phyloP scores from a whole-genome alignment of 345 rosid genomes.

The Jatropha curcas region DNA sequence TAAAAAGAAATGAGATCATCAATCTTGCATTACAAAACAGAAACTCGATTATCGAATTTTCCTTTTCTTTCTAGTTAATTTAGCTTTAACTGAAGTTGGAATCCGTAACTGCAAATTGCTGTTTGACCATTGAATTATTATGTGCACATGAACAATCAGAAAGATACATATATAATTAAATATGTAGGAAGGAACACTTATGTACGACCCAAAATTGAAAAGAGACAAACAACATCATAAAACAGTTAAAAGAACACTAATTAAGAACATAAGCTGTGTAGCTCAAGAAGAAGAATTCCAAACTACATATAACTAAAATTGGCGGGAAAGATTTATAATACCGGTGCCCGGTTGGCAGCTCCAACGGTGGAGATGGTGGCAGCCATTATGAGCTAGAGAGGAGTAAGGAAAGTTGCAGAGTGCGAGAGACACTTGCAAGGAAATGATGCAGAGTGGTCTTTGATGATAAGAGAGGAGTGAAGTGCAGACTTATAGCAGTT shows the following conservation, averaged over 20 bases:
- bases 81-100: no score
- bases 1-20: no score
- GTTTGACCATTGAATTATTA: no score
- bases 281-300: background rate
- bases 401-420: background rate
- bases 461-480: background rate
- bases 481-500: slow-evolving; percentile 25
- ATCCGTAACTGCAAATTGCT: no score
- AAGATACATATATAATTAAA: no score
- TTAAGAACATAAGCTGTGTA: background rate
- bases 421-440: background rate
- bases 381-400: slow-evolving; percentile 52
- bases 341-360: slow-evolving; percentile 73
- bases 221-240: background rate
- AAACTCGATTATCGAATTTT: no score
- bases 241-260: background rate
- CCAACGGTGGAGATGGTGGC: slow-evolving; percentile 79
- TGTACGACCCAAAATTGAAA: background rate
- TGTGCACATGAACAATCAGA: no score
- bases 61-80: no score
- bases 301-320: background rate
- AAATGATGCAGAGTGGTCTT: background rate
- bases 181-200: no score
- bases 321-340: slow-evolving; percentile 21
- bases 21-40: no score